Conservation (phyloP, 1,284 basidiomycete genomes). For the Bjerkandera adusta region DNA sequence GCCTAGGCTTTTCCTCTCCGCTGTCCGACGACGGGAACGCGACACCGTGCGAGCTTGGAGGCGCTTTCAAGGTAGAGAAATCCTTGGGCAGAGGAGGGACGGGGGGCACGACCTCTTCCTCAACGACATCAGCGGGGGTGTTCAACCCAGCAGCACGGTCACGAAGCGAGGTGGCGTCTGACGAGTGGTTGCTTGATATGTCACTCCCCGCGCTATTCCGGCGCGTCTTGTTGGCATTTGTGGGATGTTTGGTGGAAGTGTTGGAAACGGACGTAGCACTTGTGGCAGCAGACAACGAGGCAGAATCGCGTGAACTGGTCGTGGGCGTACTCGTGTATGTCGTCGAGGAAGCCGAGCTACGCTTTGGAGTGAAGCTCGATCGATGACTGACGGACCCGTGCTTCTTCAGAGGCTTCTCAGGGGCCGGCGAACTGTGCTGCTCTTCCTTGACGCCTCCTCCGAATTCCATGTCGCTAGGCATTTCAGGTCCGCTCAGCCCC, state of each 20-base stretch:
- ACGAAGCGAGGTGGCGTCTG: slow-evolving; percentile 58
- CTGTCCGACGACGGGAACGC: slow-evolving; percentile 36
- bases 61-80: slow-evolving; percentile 72
- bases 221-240: slow-evolving; percentile 43
- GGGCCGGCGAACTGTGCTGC: slow-evolving; percentile 36
- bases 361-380: slow-evolving; percentile 76
- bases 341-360: slow-evolving; percentile 86
- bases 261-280: slow-evolving; percentile 74
- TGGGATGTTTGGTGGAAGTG: slow-evolving; percentile 61
- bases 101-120: slow-evolving; percentile 78
- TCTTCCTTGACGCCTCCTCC: slow-evolving; percentile 47
- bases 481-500: slow-evolving; percentile 35
- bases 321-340: slow-evolving; percentile 76
- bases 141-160: slow-evolving; percentile 65
- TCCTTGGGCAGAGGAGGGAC: slow-evolving; percentile 97
- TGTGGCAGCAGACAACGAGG: slow-evolving; percentile 71
- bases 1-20: slow-evolving; percentile 22
- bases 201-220: slow-evolving; percentile 88
- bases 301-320: slow-evolving; percentile 79
- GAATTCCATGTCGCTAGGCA: slow-evolving; percentile 34
- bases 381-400: slow-evolving; percentile 50
- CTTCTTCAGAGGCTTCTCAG: slow-evolving; percentile 63
- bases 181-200: slow-evolving; percentile 65
- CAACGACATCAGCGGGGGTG: slow-evolving; percentile 52
- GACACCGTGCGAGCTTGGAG: slow-evolving; percentile 27